phyloP scores from a whole-genome alignment of 1,284 basidiomycete genomes.

The Rhodotorula sp. region DNA sequence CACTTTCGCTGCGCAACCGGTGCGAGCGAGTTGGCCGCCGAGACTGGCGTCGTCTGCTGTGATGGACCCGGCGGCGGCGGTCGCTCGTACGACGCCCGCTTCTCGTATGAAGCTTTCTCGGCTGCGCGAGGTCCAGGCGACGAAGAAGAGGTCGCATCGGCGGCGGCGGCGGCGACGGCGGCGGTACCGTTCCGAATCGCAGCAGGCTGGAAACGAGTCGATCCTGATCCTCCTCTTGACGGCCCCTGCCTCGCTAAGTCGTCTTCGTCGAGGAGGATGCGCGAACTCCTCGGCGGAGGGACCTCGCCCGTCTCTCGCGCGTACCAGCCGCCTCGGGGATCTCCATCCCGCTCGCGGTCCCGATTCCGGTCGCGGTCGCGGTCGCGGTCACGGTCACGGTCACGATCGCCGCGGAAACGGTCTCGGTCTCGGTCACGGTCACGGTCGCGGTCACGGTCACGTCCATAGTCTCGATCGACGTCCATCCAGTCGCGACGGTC shows the following conservation, averaged over 20 bases:
- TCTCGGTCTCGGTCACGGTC: not conserved
- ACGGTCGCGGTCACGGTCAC: not conserved
- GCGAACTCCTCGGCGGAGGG: constrained; percentile 12
- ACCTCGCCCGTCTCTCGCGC: not conserved
- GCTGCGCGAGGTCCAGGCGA: not conserved
- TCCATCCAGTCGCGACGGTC: not conserved
- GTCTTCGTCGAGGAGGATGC: constrained; percentile 6
- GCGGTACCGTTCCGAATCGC: not conserved
- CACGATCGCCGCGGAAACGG: not conserved
- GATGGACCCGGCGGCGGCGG: not conserved
- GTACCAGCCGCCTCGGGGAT: constrained; percentile 1
- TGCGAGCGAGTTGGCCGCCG: constrained; percentile 1
- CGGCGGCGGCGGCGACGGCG: not conserved
- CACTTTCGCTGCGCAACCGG: not conserved
- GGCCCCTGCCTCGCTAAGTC: not conserved
- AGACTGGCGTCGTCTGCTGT: not conserved
- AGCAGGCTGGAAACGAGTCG: not conserved
- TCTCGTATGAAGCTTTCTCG: not conserved
- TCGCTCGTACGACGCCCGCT: constrained; percentile 11
- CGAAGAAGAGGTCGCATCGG: not conserved
- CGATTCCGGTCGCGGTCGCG: too few relatives aligned
- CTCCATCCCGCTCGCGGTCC: constrained; percentile 9
- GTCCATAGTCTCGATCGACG: not conserved
- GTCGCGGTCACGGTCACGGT: not conserved
- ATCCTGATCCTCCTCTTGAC: too few relatives aligned